phyloP scores from a whole-genome alignment of 148 eudicot species.

The Linanthus parryae region DNA sequence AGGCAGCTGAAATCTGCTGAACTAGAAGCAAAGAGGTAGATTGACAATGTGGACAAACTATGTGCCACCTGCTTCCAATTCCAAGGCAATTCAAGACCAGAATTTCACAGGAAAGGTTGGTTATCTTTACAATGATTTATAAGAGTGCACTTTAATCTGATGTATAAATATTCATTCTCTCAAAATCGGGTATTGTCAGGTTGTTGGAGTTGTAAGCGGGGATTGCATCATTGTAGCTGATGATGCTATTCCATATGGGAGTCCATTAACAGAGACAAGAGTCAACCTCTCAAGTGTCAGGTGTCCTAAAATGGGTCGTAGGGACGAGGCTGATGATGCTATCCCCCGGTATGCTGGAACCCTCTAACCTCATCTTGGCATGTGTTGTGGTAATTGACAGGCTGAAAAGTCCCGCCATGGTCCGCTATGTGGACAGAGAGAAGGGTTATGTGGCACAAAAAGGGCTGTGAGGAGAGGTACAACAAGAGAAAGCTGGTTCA shows the following conservation, averaged over 20 bases:
- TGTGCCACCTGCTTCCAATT: conserved; percentile 79
- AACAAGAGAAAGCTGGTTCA: no score
- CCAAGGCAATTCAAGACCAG: conserved; percentile 90
- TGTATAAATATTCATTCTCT: not conserved
- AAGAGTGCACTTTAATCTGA: conserved; percentile 3
- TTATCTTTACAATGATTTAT: not conserved
- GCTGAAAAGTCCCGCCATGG: no score
- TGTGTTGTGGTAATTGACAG: no score
- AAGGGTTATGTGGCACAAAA: no score
- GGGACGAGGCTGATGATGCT: no score
- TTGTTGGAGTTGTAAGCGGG: conserved; percentile 87
- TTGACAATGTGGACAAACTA: conserved; percentile 81
- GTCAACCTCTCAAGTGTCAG: conserved; percentile 90
- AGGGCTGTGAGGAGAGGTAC: no score
- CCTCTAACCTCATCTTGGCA: no score
- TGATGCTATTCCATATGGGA: conserved; percentile 81
- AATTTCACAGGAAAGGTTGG: conserved; percentile 86
- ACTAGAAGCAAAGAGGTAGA: conserved; percentile 79
- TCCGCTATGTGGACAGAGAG: no score
- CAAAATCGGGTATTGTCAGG: no score
- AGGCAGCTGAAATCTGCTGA: conserved; percentile 61
- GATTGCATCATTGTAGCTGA: conserved; percentile 87
- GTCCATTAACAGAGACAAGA: conserved; percentile 78
- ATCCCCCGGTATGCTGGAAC: no score
- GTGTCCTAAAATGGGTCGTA: conserved; percentile 76